Evolutionary conservation across 768 basidiomycete species (phyloP).

Genomic region (Leccinum truebloodii): DNA sequence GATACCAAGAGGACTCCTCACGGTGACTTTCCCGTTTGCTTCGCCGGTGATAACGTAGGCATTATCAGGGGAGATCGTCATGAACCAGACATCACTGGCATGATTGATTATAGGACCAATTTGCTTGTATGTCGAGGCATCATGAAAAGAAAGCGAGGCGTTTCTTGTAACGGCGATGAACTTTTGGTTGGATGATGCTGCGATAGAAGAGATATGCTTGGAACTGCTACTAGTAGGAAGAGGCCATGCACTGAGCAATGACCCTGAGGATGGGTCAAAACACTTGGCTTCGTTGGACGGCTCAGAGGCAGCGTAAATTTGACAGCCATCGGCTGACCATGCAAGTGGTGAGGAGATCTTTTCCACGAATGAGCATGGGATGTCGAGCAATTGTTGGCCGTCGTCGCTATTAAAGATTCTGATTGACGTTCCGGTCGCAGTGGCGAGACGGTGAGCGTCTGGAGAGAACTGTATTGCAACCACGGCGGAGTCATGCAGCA

Average conservation of each 20-base stretch:
- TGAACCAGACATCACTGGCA: neutral
- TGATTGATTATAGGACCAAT: neutral
- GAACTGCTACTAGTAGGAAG: neutral
- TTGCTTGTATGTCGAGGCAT: neutral
- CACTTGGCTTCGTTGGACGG: neutral
- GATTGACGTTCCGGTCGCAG: neutral
- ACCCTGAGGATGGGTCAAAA: neutral
- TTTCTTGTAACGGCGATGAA: neutral
- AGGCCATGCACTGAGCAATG: neutral
- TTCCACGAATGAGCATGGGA: too few relatives aligned
- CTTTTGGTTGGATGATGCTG: neutral
- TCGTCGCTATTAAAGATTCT: too few relatives aligned
- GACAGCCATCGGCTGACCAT: neutral
- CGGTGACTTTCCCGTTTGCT: neutral
- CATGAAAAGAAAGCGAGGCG: neutral
- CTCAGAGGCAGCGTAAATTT: neutral
- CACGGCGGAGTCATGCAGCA: neutral
- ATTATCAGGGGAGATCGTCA: constrained; percentile 2
- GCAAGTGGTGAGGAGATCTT: neutral
- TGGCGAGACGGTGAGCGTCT: neutral
- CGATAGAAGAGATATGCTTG: neutral
- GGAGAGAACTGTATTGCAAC: neutral
- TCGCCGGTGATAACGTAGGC: neutral
- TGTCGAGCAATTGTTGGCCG: too few relatives aligned
- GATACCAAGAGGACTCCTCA: neutral